phyloP scores from a whole-genome alignment of 257 asterid genomes.

The Nicotiana knightiana region DNA sequence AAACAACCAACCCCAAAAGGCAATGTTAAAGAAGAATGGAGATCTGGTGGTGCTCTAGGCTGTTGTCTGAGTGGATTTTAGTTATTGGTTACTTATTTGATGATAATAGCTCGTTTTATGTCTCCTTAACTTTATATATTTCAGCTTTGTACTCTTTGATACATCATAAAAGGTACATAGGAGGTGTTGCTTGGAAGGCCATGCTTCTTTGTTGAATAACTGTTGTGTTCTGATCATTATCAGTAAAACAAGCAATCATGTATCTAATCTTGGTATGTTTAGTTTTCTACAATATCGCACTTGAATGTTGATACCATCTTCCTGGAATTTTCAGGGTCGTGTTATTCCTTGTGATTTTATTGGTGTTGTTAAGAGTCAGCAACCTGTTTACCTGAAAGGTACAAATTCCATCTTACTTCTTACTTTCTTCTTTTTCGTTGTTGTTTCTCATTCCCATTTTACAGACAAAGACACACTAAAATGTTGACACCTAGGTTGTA shows the following conservation, averaged over 20 bases:
- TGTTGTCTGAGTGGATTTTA: background rate
- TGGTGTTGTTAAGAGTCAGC: constrained; percentile 95
- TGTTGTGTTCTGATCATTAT: background rate
- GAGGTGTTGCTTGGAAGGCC: background rate
- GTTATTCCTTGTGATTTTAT: constrained; percentile 97
- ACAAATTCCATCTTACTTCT: constrained; percentile 10
- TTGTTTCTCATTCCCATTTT: background rate
- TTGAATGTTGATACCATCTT: background rate
- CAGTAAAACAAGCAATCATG: background rate
- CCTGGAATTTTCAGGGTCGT: constrained; percentile 71
- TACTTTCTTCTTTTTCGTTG: background rate
- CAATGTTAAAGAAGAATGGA: background rate
- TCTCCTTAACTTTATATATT: background rate
- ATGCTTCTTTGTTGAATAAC: background rate
- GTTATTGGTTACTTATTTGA: background rate
- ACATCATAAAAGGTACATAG: background rate
- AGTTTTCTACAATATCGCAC: background rate
- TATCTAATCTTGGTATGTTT: background rate
- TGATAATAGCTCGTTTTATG: background rate
- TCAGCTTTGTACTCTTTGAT: background rate
- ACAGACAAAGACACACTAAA: background rate
- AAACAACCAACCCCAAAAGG: constrained; percentile 4
- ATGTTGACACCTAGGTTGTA: background rate
- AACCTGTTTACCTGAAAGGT: constrained; percentile 91
- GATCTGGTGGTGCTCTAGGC: background rate